phyloP scores from a whole-genome alignment of 1,139 yeast species.

The Zygoascus sp. region DNA sequence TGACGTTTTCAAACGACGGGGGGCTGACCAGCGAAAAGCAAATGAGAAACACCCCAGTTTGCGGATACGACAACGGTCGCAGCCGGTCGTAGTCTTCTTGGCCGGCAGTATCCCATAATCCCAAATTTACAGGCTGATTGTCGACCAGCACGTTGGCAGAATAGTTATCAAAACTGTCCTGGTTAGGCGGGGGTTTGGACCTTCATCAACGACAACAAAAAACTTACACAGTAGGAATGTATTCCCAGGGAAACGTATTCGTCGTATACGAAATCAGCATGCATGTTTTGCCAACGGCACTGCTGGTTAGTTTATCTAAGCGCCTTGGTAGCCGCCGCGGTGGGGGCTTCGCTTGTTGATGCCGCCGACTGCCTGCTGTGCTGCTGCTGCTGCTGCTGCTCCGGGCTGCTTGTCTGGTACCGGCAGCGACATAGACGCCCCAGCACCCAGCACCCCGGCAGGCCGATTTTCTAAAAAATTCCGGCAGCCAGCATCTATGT shows the following conservation, averaged over 20 bases:
- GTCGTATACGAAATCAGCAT: constrained; percentile 86
- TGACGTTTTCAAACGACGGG: constrained; percentile 71
- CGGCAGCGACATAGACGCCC: not conserved
- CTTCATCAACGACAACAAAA: not conserved
- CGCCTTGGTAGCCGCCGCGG: no score
- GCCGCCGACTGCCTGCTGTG: no score
- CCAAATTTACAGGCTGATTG: constrained; percentile 74
- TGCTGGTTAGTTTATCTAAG: constrained; percentile 16
- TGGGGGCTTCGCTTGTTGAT: no score
- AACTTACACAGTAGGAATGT: constrained; percentile 75
- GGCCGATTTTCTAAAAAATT: no score
- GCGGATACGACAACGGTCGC: constrained; percentile 88
- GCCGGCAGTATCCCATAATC: constrained; percentile 98
- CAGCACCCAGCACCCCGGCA: no score
- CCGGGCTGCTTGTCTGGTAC: not conserved
- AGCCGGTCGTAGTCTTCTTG: constrained; percentile 90
- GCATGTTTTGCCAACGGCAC: constrained; percentile 94
- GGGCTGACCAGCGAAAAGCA: constrained; percentile 87
- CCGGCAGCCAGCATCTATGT: no score
- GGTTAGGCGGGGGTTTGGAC: not conserved
- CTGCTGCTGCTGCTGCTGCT: no score
- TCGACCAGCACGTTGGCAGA: constrained; percentile 83
- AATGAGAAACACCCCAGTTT: constrained; percentile 81
- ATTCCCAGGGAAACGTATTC: constrained; percentile 90
- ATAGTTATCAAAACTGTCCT: constrained; percentile 62